A percentile compares a stretch with the other conserved stretches of the same genome.
Conservation (phyloP, 108 stramenopile genomes). For the Nannochloropsis granulata region DNA sequence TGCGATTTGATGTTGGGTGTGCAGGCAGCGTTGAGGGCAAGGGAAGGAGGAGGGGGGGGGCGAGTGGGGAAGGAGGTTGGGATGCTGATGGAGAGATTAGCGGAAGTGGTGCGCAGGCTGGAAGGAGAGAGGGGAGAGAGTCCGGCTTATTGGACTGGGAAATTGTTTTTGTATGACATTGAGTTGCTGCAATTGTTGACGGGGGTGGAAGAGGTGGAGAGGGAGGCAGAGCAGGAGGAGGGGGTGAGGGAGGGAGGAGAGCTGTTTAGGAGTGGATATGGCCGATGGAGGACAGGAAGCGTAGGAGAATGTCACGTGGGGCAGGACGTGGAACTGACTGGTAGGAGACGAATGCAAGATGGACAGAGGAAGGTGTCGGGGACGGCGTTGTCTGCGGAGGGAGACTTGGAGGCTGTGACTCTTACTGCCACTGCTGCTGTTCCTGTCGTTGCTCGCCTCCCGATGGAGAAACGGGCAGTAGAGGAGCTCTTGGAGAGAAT, state of each 20-base stretch:
- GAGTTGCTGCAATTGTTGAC: not conserved
- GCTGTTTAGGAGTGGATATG: not conserved
- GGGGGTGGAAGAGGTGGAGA: not conserved
- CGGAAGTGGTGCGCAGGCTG: constrained; percentile 2
- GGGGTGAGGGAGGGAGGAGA: not conserved
- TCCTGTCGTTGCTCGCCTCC: not conserved
- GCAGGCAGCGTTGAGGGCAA: not conserved
- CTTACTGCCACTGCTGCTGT: not conserved
- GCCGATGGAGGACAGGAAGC: too few species aligned
- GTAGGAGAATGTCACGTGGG: too few species aligned
- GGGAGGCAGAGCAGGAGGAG: not conserved
- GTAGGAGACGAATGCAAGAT: not conserved
- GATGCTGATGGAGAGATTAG: constrained; percentile 1
- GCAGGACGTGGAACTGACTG: not conserved
- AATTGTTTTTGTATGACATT: not conserved
- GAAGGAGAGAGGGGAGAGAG: not conserved
- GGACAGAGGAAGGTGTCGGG: not conserved
- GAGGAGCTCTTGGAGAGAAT: not conserved
- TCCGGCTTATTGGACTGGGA: not conserved
- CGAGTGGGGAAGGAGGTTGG: not conserved
- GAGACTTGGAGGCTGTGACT: not conserved
- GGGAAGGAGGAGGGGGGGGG: not conserved
- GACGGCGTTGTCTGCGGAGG: not conserved
- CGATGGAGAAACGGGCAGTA: not conserved
- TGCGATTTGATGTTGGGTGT: constrained; percentile 10